Conservation (phyloP, 495 filamentous ascomycete species). For the Monascus purpureus region DNA sequence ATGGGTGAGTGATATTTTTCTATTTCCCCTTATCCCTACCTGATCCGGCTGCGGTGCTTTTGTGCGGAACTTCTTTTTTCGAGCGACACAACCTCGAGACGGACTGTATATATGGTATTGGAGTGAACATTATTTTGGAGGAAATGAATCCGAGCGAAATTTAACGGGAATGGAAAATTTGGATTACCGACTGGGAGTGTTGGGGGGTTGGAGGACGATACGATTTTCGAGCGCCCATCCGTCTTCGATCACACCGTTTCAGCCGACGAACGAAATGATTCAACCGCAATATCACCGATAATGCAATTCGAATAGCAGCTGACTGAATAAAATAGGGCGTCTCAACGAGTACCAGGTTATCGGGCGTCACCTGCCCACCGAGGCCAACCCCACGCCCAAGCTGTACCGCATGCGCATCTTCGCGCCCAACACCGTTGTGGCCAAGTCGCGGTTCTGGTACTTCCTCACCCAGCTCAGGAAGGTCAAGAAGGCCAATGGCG, state of each 20-base stretch:
- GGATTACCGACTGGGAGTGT: too few relatives aligned
- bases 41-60: conserved; percentile 19
- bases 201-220: background rate
- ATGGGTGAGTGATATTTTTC: conserved; percentile 40
- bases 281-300: too few relatives aligned
- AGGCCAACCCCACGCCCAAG: conserved; percentile 88
- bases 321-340: conserved; percentile 55
- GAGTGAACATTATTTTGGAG: background rate
- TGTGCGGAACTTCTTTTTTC: background rate
- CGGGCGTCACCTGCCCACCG: conserved; percentile 93
- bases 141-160: background rate
- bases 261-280: too few relatives aligned
- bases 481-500: conserved; percentile 99
- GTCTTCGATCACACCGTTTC: background rate
- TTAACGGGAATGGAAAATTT: background rate
- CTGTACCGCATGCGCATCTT: conserved; percentile 99
- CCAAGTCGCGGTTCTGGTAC: conserved; percentile 99
- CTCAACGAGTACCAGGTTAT: conserved; percentile 99
- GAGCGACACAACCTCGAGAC: conserved; percentile 5
- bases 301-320: conserved; percentile 19
- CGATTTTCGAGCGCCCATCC: background rate
- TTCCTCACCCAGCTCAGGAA: conserved; percentile 97
- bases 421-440: conserved; percentile 90
- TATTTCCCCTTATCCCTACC: conserved; percentile 12
- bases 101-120: conserved; percentile 4